A percentile compares a stretch with the other conserved stretches of the same genome.
Conservation (phyloP, 2,329 filamentous ascomycete species). For the Fusarium sp. region DNA sequence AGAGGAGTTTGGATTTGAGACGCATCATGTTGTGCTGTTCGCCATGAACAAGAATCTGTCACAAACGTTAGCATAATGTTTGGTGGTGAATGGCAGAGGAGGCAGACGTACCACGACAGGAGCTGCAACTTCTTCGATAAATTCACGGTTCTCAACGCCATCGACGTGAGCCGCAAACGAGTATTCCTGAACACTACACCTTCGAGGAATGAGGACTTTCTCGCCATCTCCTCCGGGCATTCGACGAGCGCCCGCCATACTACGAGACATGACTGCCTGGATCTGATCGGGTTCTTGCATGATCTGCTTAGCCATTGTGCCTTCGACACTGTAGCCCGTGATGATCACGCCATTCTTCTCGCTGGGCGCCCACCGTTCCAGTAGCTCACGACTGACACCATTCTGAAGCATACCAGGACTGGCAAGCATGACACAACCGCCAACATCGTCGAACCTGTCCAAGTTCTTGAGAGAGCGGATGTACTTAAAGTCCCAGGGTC, state of each 20-base stretch:
- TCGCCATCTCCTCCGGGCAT: conserved; percentile 77
- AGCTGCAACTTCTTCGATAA: conserved; percentile 92
- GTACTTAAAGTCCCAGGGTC: conserved; percentile 96
- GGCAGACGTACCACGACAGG: conserved; percentile 83
- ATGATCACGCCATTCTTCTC: conserved; percentile 98
- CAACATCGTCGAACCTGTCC: conserved; percentile 95
- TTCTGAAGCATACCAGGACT: conserved; percentile 99
- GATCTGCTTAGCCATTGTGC: conserved; percentile 96
- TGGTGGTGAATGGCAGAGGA: neutral
- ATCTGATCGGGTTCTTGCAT: conserved; percentile 96
- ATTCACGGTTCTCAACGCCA: conserved; percentile 93
- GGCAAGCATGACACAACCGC: conserved; percentile 95
- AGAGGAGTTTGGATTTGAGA: conserved; percentile 91
- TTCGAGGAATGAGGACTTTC: conserved; percentile 88
- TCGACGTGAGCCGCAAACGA: conserved; percentile 98
- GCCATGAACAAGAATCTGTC: conserved; percentile 91
- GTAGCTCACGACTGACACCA: conserved; percentile 88
- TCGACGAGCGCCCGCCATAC: conserved; percentile 70
- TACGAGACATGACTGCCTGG: conserved; percentile 88
- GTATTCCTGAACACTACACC: conserved; percentile 93
- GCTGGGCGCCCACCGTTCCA: conserved; percentile 96
- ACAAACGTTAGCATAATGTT: conserved; percentile 12
- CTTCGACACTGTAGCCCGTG: conserved; percentile 97
- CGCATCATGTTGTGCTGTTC: conserved; percentile 99
- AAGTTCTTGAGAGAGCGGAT: conserved; percentile 92